phyloP scores from a whole-genome alignment of 768 basidiomycete genomes.

The Sistotremastrum suecicum region DNA sequence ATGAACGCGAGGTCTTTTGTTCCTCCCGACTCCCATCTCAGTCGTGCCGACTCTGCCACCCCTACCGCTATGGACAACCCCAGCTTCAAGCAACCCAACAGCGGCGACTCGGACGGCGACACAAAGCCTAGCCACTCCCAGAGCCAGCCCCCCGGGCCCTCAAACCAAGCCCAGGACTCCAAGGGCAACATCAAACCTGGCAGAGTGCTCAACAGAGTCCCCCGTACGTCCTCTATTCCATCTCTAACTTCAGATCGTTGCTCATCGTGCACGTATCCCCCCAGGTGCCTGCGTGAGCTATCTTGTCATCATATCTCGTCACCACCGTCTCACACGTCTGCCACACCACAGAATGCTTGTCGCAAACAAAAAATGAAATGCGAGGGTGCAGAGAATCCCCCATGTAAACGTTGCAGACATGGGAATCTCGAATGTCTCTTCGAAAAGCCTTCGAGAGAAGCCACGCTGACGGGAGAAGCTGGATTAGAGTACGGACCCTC shows the following conservation, averaged over 20 bases:
- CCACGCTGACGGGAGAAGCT: constrained; percentile 77
- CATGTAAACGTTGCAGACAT: constrained; percentile 87
- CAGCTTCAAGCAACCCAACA: no score
- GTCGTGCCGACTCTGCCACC: no score
- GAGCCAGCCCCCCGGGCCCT: no score
- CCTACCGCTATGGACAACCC: no score
- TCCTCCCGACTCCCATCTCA: no score
- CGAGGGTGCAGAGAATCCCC: constrained; percentile 91
- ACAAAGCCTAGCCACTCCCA: no score
- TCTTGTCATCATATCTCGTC: constrained; percentile 5
- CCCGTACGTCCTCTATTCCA: constrained; percentile 41
- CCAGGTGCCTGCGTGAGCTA: constrained; percentile 67
- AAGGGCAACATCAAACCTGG: constrained; percentile 63
- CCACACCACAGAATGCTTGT: constrained; percentile 64
- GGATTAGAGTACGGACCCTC: constrained; percentile 60
- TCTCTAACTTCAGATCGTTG: constrained; percentile 7
- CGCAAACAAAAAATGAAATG: constrained; percentile 96
- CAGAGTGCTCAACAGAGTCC: constrained; percentile 75
- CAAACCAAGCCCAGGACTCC: constrained; percentile 19
- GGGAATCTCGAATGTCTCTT: constrained; percentile 87
- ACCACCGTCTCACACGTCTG: constrained; percentile 8
- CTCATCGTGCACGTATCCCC: constrained; percentile 8
- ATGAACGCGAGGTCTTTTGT: no score
- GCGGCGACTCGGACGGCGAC: no score
- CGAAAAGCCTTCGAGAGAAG: constrained; percentile 84